phyloP scores from a whole-genome alignment of 352 stramenopile genomes.

The Aphanomyces euteiches region DNA sequence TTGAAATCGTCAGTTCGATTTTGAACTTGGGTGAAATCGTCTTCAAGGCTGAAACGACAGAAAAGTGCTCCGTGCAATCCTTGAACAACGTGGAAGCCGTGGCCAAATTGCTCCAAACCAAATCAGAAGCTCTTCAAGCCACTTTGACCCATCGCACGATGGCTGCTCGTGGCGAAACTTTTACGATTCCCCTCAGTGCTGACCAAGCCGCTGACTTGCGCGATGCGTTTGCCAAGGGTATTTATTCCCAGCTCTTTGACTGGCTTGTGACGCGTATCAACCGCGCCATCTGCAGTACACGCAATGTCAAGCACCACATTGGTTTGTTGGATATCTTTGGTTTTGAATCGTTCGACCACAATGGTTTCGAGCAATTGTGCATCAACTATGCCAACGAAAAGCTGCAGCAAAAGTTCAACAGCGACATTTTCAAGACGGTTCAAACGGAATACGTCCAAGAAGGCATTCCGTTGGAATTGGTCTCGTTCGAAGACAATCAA shows the following conservation, averaged over 20 bases:
- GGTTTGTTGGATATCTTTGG: slow-evolving; percentile 95
- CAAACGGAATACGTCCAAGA: slow-evolving; percentile 94
- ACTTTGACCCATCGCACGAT: slow-evolving; percentile 89
- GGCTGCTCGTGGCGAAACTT: slow-evolving; percentile 89
- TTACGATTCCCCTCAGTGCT: slow-evolving; percentile 86
- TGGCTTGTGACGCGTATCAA: slow-evolving; percentile 92
- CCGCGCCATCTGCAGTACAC: slow-evolving; percentile 71
- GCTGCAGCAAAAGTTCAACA: slow-evolving; percentile 89
- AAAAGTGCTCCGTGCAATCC: slow-evolving; percentile 57
- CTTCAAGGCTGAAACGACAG: slow-evolving; percentile 68
- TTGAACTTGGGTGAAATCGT: slow-evolving; percentile 95
- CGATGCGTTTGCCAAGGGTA: slow-evolving; percentile 90
- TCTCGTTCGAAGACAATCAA: slow-evolving; percentile 91
- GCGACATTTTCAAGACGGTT: slow-evolving; percentile 93
- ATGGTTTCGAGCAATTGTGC: slow-evolving; percentile 88
- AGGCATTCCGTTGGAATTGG: slow-evolving; percentile 76
- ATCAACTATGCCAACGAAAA: slow-evolving; percentile 92
- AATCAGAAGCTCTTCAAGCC: slow-evolving; percentile 71
- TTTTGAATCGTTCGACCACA: slow-evolving; percentile 91
- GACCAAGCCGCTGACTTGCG: slow-evolving; percentile 87
- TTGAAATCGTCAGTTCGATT: slow-evolving; percentile 94
- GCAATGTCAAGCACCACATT: slow-evolving; percentile 78
- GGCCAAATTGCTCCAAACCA: slow-evolving; percentile 55
- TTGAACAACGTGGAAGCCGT: slow-evolving; percentile 55
- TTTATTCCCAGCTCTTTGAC: slow-evolving; percentile 95